Evolutionary conservation across 345 rosid species (phyloP).

Genomic region (Linum tenue): DNA sequence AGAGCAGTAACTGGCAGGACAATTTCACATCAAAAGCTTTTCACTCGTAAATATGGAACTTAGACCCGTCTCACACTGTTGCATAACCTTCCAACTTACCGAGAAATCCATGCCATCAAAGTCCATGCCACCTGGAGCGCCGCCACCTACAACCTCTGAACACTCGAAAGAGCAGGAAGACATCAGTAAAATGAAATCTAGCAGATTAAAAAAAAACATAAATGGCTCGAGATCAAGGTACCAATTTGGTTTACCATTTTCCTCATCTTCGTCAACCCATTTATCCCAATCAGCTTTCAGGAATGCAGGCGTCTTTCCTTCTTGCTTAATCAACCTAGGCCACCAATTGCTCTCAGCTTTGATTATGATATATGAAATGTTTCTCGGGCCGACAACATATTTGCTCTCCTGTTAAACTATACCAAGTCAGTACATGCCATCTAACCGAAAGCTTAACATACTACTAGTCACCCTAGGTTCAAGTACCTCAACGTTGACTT

Average conservation of each 20-base stretch:
- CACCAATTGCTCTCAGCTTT: conserved; percentile 75
- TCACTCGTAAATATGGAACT: neutral
- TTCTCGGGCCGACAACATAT: conserved; percentile 59
- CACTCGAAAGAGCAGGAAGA: conserved; percentile 15
- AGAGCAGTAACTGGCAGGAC: neutral
- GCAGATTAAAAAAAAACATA: neutral
- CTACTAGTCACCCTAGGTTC: neutral
- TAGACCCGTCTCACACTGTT: neutral
- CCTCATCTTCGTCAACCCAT: conserved; percentile 92
- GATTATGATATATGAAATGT: conserved; percentile 60
- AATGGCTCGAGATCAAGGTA: neutral
- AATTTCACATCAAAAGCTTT: neutral
- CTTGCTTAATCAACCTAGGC: conserved; percentile 56
- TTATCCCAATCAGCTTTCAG: conserved; percentile 89
- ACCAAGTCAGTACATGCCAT: neutral
- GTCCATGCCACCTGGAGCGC: conserved; percentile 45
- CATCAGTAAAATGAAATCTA: conserved; percentile 7
- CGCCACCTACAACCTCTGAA: neutral
- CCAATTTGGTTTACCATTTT: conserved; percentile 23
- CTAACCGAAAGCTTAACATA: neutral
- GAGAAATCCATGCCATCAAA: conserved; percentile 75
- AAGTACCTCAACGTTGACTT: conserved; percentile 70
- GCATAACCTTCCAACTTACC: conserved; percentile 24
- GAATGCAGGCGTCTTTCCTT: conserved; percentile 62
- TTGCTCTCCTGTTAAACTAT: conserved; percentile 49